phyloP scores from a whole-genome alignment of 2,329 filamentous ascomycete genomes.

The Rachicladosporium sp. region DNA sequence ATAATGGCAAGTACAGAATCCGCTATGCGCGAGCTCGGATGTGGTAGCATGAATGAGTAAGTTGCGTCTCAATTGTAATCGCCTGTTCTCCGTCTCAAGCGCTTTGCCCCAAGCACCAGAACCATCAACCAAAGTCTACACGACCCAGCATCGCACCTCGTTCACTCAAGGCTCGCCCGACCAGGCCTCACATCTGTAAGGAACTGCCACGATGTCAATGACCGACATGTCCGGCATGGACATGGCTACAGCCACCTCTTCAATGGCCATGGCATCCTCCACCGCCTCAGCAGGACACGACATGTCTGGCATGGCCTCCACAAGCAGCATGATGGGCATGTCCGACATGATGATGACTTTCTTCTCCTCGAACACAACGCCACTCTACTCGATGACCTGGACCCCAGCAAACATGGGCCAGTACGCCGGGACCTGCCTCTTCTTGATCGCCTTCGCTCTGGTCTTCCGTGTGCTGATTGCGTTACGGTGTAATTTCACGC shows the following conservation, averaged over 20 bases:
- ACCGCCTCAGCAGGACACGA: background rate
- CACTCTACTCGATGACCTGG: slow-evolving; percentile 58
- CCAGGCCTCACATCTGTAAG: too few species aligned
- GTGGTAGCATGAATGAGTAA: too few species aligned
- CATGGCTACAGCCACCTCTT: slow-evolving; percentile 5
- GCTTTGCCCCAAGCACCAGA: too few species aligned
- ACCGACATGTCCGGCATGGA: slow-evolving; percentile 9
- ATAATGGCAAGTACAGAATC: too few species aligned
- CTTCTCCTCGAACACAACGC: slow-evolving; percentile 47
- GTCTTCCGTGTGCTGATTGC: slow-evolving; percentile 45
- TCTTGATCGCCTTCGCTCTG: slow-evolving; percentile 63
- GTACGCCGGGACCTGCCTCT: slow-evolving; percentile 83
- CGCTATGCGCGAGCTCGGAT: too few species aligned
- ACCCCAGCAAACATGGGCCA: slow-evolving; percentile 53
- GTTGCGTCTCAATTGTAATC: too few species aligned
- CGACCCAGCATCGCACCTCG: too few species aligned
- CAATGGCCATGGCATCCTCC: slow-evolving; percentile 1
- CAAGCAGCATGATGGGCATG: slow-evolving; percentile 21
- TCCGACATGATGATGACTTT: slow-evolving; percentile 46
- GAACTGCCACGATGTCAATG: slow-evolving; percentile 2
- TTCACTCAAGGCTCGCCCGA: too few species aligned
- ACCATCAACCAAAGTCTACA: too few species aligned
- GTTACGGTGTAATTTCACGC: slow-evolving; percentile 12
- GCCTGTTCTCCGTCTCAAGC: too few species aligned
- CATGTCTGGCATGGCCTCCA: background rate